Evolutionary conservation across 2,329 filamentous ascomycete species (phyloP), one percentile per base, ranked within the genome.

Genomic region (Diaporthe ampelina): DNA sequence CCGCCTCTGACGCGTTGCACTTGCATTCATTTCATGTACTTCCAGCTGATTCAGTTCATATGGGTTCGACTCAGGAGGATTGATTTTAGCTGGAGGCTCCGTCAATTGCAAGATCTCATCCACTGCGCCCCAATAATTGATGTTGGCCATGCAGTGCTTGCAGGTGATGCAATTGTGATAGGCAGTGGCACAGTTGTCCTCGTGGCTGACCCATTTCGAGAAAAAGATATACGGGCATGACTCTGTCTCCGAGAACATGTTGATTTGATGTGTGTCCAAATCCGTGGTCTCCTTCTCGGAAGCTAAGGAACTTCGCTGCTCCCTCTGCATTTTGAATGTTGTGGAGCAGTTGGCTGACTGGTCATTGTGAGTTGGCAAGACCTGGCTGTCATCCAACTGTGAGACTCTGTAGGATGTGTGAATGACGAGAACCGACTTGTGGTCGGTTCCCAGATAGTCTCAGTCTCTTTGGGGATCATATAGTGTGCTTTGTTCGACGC

Each of bases 111-210:
- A 24, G 11, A 45, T 26, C n/a, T 57, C 50, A 26, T 73, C 61
- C 10, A 68, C 52, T 19, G 17, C 24, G 2, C 70, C 61, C 73
- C 69, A 73, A 19, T 69, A 74, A 19, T 45, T 56, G 35, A 73
- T 74, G 40, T 74, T 48, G 13, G 70, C 37, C 70, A 48, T 68
- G 26, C 73, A 74, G 40, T 74, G 40, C 21, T 69, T 40, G 40
- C 73, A 74, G 5, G 45, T 69, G 50, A 61, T 65, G 52, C 73
- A 74, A 57, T 73, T 26, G 56, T 74, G 73, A 7, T 40, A 29
- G 26, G 45, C 52, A 26, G 70, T 61, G 8, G 50, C 54, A 32
- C 73, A 74, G 10, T 45, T 73, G 37, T 59, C 56, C 37, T 74
- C 59, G 61, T 74, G 73, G 61, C 70, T 73, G 50, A 32, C 48